Conservation (phyloP, 306 rosid species). For the Purshia tridentata region DNA sequence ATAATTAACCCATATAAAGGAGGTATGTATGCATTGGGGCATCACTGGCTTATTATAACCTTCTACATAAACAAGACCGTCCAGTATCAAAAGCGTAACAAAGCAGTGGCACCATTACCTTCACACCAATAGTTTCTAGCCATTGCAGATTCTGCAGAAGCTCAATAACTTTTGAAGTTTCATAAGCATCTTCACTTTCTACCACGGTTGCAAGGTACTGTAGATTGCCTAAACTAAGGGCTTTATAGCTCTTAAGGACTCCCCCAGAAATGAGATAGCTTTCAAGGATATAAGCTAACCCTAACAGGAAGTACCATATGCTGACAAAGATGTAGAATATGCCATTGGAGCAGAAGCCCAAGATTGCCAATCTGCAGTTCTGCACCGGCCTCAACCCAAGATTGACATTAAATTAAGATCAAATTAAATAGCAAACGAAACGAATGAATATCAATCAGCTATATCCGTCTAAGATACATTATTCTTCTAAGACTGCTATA, state of each 20-base stretch:
- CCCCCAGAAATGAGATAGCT: conserved; percentile 68
- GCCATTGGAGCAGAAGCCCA: conserved; percentile 66
- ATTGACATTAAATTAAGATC: conserved; percentile 27
- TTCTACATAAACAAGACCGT: no score
- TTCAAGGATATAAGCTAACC: conserved; percentile 37
- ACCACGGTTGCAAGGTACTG: conserved; percentile 69
- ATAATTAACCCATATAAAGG: no score
- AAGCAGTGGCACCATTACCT: conserved; percentile 43
- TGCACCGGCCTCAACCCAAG: conserved; percentile 40
- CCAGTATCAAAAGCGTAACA: conserved; percentile 16
- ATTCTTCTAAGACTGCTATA: conserved; percentile 5
- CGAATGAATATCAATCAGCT: conserved; percentile 6
- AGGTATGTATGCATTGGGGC: no score
- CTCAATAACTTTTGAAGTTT: conserved; percentile 53
- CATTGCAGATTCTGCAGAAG: conserved; percentile 73
- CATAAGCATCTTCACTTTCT: conserved; percentile 78
- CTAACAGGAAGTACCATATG: conserved; percentile 40
- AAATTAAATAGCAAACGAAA: not conserved
- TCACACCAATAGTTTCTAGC: conserved; percentile 68
- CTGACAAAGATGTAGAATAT: conserved; percentile 55
- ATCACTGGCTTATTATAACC: no score
- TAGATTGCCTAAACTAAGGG: conserved; percentile 42
- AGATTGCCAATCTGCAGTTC: conserved; percentile 58
- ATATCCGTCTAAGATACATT: not conserved
- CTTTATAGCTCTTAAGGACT: conserved; percentile 48